A percentile compares a stretch with the other conserved stretches of the same genome.
Evolutionary conservation across 495 filamentous ascomycete species (phyloP).

Genomic region (Neurospora tetrasperma): DNA sequence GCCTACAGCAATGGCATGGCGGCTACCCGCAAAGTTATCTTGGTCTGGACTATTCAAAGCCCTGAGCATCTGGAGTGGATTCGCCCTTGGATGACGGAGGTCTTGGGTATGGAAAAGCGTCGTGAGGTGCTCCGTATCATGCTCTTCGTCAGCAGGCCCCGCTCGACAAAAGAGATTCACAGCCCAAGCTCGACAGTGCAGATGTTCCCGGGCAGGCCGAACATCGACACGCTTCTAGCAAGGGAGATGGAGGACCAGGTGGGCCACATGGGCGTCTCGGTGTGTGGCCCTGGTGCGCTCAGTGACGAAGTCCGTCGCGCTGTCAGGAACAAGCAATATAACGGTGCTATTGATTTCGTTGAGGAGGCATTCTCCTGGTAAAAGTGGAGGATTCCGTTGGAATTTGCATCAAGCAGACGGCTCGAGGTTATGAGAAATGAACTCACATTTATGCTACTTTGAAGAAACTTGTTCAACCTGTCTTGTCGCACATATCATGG

Average conservation of each 20-base stretch:
- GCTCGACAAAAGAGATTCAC: constrained; percentile 68
- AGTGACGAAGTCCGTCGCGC: constrained; percentile 77
- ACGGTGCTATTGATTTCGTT: constrained; percentile 71
- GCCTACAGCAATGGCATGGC: constrained; percentile 59
- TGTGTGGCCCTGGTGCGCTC: constrained; percentile 84
- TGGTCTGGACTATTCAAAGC: constrained; percentile 85
- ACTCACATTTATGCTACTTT: background rate
- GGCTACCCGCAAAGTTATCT: constrained; percentile 66
- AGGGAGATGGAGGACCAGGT: constrained; percentile 66
- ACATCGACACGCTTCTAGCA: constrained; percentile 60
- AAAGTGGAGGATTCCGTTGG: background rate
- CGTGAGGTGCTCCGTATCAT: constrained; percentile 75
- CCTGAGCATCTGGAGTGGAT: constrained; percentile 91
- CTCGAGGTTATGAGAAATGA: background rate
- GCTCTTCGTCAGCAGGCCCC: constrained; percentile 82
- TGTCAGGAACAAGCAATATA: constrained; percentile 52
- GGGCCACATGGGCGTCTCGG: constrained; percentile 74
- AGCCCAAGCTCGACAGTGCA: constrained; percentile 73
- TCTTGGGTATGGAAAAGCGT: constrained; percentile 71
- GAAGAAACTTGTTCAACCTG: background rate
- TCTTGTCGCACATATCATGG: background rate
- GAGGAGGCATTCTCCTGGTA: constrained; percentile 94
- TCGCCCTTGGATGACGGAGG: constrained; percentile 88
- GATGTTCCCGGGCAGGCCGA: constrained; percentile 66
- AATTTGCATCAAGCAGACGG: background rate